Base-by-base conservation (phyloP, 768 basidiomycete species). In the Boletus pseudo-olivaceus region DNA sequence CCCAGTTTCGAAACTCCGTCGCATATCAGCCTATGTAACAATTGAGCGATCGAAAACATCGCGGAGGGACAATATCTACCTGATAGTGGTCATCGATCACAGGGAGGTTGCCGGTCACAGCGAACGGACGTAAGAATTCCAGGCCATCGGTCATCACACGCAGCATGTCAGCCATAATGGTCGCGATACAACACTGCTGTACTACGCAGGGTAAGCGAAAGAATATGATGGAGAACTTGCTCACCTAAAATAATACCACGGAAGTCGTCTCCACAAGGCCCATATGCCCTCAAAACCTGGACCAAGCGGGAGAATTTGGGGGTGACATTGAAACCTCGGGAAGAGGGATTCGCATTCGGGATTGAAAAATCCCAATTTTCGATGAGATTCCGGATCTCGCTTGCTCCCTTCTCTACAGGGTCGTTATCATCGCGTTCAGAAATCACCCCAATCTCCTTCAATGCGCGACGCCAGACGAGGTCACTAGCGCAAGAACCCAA, bases 401-500 rank as follows among this genome's bases (percentile, higher is more conserved):
- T 62, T 34, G 61, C 46, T 32, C 62, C 59, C 55, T 50, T 70
- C 60, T 41, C 65, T 60, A 23, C 41, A 50, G 49, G 47, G 7
- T 74, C 74, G 41, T 72, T 68, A n/a, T 71, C 65, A 17, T 76
- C 72, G 44, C 72, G 65, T 46, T 68, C 69, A n/a, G 66, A 63
- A n/a, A 61, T 60, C 46, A 65, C 55, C 42, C 57, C 55, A 10
- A 62, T 53, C 47, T 77, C 76, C 56, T 73, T 77, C 43, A 80
- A 58, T 20, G 77, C 77, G 40, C 76, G 77, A 57, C 83, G 76
- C 88, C 87, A 91, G 46, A 86, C 72, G 34, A 89, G 71, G 59
- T 90, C 87, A 35, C 83, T 76, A 45, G 85, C 88, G 58, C 85
- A 90, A 35, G 77, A 59, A 7, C 90, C 90, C 30, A 91, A 64